These are phyloP conservation scores for Podospora comata DNA, from an alignment of 495 filamentous ascomycete genomes.

Conservation along the genomic window DNA sequence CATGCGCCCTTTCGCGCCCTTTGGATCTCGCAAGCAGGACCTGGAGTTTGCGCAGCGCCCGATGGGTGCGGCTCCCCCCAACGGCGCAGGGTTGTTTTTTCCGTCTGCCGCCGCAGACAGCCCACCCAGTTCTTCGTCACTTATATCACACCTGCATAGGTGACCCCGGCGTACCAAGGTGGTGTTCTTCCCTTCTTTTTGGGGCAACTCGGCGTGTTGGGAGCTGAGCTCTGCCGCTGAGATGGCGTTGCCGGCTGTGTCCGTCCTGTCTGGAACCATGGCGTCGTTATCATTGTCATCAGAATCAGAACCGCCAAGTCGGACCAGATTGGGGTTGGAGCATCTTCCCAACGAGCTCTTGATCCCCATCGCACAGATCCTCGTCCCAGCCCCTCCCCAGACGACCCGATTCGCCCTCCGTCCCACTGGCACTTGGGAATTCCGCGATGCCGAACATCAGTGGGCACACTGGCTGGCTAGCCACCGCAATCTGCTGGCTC, in stretches of 20 bases:
- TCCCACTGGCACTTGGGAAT: slow-evolving; percentile 32
- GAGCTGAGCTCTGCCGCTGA: neutral
- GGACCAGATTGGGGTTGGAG: slow-evolving; percentile 17
- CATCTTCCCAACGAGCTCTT: slow-evolving; percentile 32
- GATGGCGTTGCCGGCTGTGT: neutral
- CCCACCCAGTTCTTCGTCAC: slow-evolving; percentile 5
- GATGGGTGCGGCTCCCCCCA: slow-evolving; percentile 1
- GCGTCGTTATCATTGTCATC: neutral
- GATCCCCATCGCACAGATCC: slow-evolving; percentile 29
- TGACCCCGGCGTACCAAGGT: neutral
- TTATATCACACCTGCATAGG: slow-evolving; percentile 14
- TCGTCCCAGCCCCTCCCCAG: slow-evolving; percentile 26
- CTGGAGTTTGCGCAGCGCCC: neutral
- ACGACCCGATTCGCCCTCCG: slow-evolving; percentile 35
- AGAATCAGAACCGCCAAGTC: neutral
- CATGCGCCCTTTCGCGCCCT: slow-evolving; percentile 15
- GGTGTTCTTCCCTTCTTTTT: neutral
- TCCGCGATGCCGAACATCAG: slow-evolving; percentile 31
- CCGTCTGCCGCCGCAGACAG: slow-evolving; percentile 8
- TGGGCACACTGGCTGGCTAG: slow-evolving; percentile 28
- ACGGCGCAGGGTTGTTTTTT: slow-evolving; percentile 6
- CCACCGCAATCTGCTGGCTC: slow-evolving; percentile 26
- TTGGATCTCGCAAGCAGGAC: slow-evolving; percentile 14
- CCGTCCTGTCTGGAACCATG: neutral
- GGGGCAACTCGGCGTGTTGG: neutral